Percentiles rank a stretch among this genome's conserved stretches.
Evolutionary conservation across 208 protist genomes (phyloP).

Genomic region (Leishmania major): DNA sequence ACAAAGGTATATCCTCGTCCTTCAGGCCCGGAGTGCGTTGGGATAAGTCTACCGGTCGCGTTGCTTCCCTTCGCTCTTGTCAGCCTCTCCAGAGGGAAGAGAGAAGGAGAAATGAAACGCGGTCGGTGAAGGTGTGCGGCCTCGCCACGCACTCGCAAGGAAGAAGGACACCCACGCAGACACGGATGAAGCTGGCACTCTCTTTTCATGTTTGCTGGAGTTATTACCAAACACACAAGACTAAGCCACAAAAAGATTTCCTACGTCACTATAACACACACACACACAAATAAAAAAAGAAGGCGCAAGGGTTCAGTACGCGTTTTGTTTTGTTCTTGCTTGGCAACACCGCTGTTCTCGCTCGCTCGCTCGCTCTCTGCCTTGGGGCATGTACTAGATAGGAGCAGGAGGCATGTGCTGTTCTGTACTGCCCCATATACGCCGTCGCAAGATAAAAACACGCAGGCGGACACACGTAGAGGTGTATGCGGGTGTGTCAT

Average conservation of each 20-base stretch:
- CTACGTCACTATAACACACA: not conserved
- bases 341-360: not conserved
- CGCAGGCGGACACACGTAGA: not conserved
- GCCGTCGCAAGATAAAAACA: not conserved
- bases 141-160: not conserved
- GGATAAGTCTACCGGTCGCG: not conserved
- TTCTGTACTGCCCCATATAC: not conserved
- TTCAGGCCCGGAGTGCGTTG: not conserved
- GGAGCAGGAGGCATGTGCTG: not conserved
- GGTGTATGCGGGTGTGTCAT: not conserved
- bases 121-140: not conserved
- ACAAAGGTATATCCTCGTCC: not conserved
- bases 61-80: not conserved
- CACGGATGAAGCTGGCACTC: not conserved
- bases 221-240: not conserved
- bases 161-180: not conserved
- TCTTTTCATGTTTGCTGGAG: not conserved
- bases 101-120: not conserved
- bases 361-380: not conserved
- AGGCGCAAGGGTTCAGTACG: not conserved
- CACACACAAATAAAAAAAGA: not conserved
- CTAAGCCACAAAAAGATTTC: not conserved
- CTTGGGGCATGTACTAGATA: not conserved
- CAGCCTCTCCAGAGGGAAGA: not conserved
- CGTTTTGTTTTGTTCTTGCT: not conserved